A percentile compares a stretch with the other conserved stretches of the same genome.
Conservation (phyloP, 1,284 basidiomycete species). For the Inonotus obliquus region DNA sequence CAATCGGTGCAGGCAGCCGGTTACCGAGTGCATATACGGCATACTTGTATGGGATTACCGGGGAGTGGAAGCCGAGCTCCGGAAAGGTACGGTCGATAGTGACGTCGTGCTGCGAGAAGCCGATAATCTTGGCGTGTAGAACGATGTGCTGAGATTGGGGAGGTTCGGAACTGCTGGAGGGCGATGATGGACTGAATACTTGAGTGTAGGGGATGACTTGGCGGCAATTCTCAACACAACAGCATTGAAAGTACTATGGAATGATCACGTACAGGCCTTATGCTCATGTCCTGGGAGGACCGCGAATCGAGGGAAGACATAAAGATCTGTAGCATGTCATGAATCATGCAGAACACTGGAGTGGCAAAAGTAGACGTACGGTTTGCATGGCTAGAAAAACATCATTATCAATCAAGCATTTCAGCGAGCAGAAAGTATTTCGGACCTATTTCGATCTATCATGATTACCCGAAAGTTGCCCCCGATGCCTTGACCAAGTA, state of each 20-base stretch:
- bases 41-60: conserved; percentile 44
- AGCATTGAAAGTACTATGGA: neutral
- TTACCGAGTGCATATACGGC: conserved; percentile 56
- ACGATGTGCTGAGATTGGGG: conserved; percentile 26
- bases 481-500: conserved; percentile 54
- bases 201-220: conserved; percentile 66
- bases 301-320: conserved; percentile 59
- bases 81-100: conserved; percentile 43
- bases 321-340: conserved; percentile 42
- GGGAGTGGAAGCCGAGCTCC: conserved; percentile 34
- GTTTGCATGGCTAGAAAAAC: conserved; percentile 38
- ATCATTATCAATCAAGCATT: conserved; percentile 12
- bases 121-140: conserved; percentile 45
- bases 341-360: conserved; percentile 15
- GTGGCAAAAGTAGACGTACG: conserved; percentile 29
- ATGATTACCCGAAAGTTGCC: conserved; percentile 58
- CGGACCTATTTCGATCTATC: conserved; percentile 66
- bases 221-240: neutral
- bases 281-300: conserved; percentile 66
- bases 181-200: conserved; percentile 29
- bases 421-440: conserved; percentile 10
- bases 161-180: conserved; percentile 13
- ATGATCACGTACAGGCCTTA: conserved; percentile 51
- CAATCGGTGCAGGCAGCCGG: conserved; percentile 48
- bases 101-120: conserved; percentile 40